Base-by-base conservation (phyloP, 371 early-diverging fungal genomes). In the Rhizomucor miehei region DNA sequence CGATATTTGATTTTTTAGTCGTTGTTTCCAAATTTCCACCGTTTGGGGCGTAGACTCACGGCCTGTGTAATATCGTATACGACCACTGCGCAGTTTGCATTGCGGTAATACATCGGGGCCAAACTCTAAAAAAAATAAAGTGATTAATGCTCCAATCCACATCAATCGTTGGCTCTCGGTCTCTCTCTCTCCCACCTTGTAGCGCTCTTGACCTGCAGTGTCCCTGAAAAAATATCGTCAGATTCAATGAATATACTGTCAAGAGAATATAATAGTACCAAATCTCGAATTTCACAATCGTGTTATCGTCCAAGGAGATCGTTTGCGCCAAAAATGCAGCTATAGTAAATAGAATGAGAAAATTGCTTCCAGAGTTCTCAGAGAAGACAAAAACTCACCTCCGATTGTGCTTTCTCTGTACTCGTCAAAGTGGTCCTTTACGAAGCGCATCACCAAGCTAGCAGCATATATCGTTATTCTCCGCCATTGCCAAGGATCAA, bases 81-180 rank as follows among this genome's bases (percentile, higher is more conserved):
- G 19, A 97, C 94, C 6, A 96, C 88, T 3, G 96, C 97, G 49
- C 93, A 94, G 70, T 92, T 92, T 17, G 99, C 98, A 67, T 94
- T 95, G 51, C 99, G 83, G 72, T 99, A 99, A 77, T 99, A 99
- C 95, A 97, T 98, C 36, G 97, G 98, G 45, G 99, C 99, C 65
- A 99, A 89, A 63, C 90, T 90, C 89, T 89, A 80, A 55, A 45
- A 12, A 19, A 48, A 40, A 23, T 16, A 35, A 35, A 24, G 24
- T 9, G 14, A 54, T 46, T 20, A 46, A 52, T 44, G 36, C 36
- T 13, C 24, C 10, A 24, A 35, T 24, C 35, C 52, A 38, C 25
- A 46, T 19, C 20, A 11, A 20, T 17, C 14, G 10, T 41, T 3
- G 34, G 13, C 12, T 44, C 21, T 35, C n/a, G n/a, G n/a, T 49